A percentile compares a stretch with the other conserved stretches of the same genome.
These are phyloP conservation scores for Chamaecyparis obtusa DNA, from an alignment of 75 land plant species.

Conservation along the genomic window DNA sequence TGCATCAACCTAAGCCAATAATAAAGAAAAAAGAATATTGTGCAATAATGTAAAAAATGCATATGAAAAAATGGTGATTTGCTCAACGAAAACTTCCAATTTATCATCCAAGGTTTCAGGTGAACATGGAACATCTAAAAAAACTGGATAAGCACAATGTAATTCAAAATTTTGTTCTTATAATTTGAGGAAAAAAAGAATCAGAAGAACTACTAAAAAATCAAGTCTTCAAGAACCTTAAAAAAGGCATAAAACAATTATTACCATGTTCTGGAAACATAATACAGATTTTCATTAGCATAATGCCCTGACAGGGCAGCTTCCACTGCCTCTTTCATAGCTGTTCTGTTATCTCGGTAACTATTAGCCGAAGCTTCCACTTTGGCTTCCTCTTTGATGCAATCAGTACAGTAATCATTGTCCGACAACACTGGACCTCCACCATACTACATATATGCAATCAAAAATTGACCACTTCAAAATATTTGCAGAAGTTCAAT, in stretches of 20 bases:
- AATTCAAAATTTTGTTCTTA: neutral
- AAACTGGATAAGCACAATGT: neutral
- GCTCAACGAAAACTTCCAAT: neutral
- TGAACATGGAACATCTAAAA: neutral
- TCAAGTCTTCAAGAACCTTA: neutral
- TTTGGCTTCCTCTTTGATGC: slow-evolving; percentile 66
- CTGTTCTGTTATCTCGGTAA: slow-evolving; percentile 61
- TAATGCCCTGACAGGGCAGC: slow-evolving; percentile 52
- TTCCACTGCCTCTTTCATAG: slow-evolving; percentile 64
- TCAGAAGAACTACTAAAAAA: neutral
- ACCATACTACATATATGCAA: slow-evolving; percentile 50
- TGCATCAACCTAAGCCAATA: slow-evolving; percentile 66
- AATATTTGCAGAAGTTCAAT: neutral
- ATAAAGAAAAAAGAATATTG: neutral
- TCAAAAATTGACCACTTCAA: neutral
- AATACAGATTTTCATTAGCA: slow-evolving; percentile 47
- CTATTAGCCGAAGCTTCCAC: slow-evolving; percentile 58
- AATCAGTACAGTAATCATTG: slow-evolving; percentile 64
- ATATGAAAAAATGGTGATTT: neutral
- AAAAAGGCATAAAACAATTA: slow-evolving; percentile 10
- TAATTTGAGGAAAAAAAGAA: neutral
- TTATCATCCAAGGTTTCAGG: neutral
- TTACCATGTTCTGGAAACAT: slow-evolving; percentile 89
- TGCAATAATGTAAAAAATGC: neutral
- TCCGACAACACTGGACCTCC: slow-evolving; percentile 74